Evolutionary conservation across 2,329 filamentous ascomycete genomes (phyloP).

Genomic region (Microcyclospora tardicrescens): DNA sequence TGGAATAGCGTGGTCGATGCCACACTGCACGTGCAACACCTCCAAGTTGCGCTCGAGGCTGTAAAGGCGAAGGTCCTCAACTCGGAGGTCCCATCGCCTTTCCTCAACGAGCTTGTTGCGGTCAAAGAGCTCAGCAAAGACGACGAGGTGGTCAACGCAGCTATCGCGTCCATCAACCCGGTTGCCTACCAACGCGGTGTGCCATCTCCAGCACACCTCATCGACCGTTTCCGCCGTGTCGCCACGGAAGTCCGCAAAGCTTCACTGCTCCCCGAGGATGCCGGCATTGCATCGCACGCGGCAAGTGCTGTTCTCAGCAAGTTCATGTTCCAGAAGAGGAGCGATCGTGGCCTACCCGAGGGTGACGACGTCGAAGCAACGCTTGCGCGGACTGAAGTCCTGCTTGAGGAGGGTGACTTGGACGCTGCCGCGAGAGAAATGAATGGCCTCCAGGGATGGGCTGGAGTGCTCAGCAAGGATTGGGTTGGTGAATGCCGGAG

Average conservation of each 20-base stretch:
- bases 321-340: constrained; percentile 82
- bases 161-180: constrained; percentile 93
- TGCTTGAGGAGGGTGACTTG: constrained; percentile 84
- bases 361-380: constrained; percentile 91
- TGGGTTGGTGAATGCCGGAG: constrained; percentile 86
- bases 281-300: constrained; percentile 86
- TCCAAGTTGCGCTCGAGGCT: constrained; percentile 89
- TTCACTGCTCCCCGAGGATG: constrained; percentile 78
- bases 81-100: constrained; percentile 59
- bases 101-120: constrained; percentile 83
- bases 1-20: constrained; percentile 86
- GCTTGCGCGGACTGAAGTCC: constrained; percentile 73
- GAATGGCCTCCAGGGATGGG: constrained; percentile 87
- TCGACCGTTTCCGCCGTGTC: constrained; percentile 91
- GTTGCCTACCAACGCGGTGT: constrained; percentile 86
- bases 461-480: constrained; percentile 84
- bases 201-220: constrained; percentile 67
- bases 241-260: constrained; percentile 90
- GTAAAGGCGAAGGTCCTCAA: constrained; percentile 74
- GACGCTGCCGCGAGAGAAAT: constrained; percentile 89
- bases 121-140: constrained; percentile 83
- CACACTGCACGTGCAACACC: constrained; percentile 87
- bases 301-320: constrained; percentile 84
- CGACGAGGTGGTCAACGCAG: constrained; percentile 67
- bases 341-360: constrained; percentile 50